These are phyloP conservation scores for Triglochin maritima DNA, from an alignment of 106 monocot genomes.

Conservation along the genomic window DNA sequence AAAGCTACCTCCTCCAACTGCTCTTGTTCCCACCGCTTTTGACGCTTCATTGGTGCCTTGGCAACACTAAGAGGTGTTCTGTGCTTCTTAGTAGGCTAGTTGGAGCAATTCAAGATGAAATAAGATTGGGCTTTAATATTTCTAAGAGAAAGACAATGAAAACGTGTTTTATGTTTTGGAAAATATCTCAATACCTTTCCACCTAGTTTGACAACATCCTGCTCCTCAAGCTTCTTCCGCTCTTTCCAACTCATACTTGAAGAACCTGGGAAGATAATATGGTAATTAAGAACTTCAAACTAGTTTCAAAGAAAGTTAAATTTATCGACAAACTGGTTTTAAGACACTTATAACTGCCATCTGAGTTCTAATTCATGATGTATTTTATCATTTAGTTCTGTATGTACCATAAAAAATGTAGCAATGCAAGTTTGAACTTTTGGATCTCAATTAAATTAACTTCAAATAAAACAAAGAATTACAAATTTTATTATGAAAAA, in stretches of 20 bases:
- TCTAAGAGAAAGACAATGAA: not conserved
- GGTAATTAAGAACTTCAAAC: not conserved
- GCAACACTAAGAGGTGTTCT: slow-evolving; percentile 36
- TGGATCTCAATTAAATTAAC: too few species aligned
- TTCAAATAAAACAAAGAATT: too few species aligned
- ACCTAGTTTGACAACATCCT: slow-evolving; percentile 33
- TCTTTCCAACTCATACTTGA: slow-evolving; percentile 58
- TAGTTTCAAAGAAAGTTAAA: too few species aligned
- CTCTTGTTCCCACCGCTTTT: slow-evolving; percentile 29
- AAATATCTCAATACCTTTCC: slow-evolving; percentile 27
- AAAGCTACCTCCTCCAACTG: slow-evolving; percentile 27
- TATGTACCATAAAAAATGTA: too few species aligned
- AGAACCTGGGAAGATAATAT: slow-evolving; percentile 22
- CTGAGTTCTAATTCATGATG: too few species aligned
- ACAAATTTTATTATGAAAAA: too few species aligned
- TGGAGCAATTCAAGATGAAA: not conserved
- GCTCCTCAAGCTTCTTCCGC: slow-evolving; percentile 43
- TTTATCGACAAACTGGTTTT: too few species aligned
- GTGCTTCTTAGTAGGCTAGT: slow-evolving; percentile 39
- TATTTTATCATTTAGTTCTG: too few species aligned
- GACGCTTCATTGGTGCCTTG: slow-evolving; percentile 27
- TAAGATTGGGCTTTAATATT: not conserved
- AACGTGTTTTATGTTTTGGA: not conserved
- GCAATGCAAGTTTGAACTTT: too few species aligned
- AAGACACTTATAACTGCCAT: too few species aligned